Percentiles rank a stretch among this genome's conserved stretches.
These are phyloP conservation scores for Breviolum minutum DNA, from an alignment of 73 alveolate species.

Conservation along the genomic window DNA sequence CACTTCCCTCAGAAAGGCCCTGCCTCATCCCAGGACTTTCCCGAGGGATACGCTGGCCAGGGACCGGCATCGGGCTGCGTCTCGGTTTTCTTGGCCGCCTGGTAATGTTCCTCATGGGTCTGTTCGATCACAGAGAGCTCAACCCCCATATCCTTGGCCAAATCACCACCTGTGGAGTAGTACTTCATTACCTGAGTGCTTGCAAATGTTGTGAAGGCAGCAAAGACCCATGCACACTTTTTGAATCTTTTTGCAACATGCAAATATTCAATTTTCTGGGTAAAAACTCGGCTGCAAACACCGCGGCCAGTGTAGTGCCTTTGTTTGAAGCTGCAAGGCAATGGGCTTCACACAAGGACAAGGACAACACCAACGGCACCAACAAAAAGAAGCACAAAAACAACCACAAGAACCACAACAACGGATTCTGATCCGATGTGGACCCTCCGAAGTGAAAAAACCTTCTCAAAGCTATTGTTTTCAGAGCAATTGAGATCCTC, in stretches of 20 bases:
- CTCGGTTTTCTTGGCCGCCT: conserved; percentile 89
- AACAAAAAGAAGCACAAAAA: too few species aligned
- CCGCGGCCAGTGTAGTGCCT: conserved; percentile 96
- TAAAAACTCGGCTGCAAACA: neutral
- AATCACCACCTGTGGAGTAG: conserved; percentile 47
- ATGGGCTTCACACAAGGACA: too few species aligned
- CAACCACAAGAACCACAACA: too few species aligned
- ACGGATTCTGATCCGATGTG: neutral
- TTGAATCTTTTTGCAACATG: neutral
- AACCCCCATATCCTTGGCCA: conserved; percentile 90
- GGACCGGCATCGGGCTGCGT: conserved; percentile 68
- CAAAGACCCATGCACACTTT: neutral
- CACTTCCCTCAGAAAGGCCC: neutral
- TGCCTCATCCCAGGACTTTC: conserved; percentile 83
- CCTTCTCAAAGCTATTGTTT: neutral
- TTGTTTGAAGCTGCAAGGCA: neutral
- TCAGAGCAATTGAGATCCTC: neutral
- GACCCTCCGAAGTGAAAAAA: too few species aligned
- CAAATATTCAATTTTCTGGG: neutral
- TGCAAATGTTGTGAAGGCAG: neutral
- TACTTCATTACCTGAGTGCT: conserved; percentile 57
- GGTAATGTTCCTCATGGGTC: conserved; percentile 82
- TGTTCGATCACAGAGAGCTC: conserved; percentile 45
- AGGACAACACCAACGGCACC: too few species aligned
- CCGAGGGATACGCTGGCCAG: conserved; percentile 81